Conservation (phyloP, 306 rosid species). For the Quillaja saponaria region DNA sequence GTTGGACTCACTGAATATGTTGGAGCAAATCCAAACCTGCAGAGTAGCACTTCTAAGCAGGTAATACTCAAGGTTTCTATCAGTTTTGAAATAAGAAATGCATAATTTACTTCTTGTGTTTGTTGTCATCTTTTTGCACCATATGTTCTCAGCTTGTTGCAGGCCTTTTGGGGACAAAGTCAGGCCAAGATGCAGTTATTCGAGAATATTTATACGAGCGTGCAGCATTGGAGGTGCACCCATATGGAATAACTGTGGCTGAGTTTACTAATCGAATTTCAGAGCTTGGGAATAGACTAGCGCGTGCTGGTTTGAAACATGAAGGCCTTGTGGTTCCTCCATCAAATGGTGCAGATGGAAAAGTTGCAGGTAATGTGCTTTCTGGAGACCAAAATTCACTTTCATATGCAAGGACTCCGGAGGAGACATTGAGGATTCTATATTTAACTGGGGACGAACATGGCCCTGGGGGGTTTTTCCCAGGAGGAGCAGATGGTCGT, state of each 20-base stretch:
- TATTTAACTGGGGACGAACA: constrained; percentile 60
- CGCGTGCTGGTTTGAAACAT: constrained; percentile 56
- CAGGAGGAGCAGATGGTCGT: constrained; percentile 60
- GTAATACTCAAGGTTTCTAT: no score
- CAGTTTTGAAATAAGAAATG: no score
- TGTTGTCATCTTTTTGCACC: not conserved
- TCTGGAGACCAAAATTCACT: constrained; percentile 53
- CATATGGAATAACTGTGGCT: constrained; percentile 55
- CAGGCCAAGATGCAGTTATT: constrained; percentile 83
- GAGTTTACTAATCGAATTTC: constrained; percentile 70
- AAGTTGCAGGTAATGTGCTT: constrained; percentile 50
- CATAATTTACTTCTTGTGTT: not conserved
- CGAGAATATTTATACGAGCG: constrained; percentile 53
- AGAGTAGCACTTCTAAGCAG: constrained; percentile 36
- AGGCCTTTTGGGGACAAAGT: constrained; percentile 70
- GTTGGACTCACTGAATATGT: constrained; percentile 91
- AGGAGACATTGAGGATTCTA: constrained; percentile 70
- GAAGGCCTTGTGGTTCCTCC: constrained; percentile 64
- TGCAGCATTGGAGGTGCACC: constrained; percentile 16
- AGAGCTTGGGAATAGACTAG: constrained; percentile 53
- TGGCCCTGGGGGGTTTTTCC: constrained; percentile 79
- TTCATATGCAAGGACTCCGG: constrained; percentile 55
- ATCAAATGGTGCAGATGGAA: constrained; percentile 49
- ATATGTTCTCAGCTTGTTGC: constrained; percentile 56
- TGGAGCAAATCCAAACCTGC: constrained; percentile 59